Evolutionary conservation across 2,329 filamentous ascomycete species (phyloP).

Genomic region (Alternaria gansuensis): DNA sequence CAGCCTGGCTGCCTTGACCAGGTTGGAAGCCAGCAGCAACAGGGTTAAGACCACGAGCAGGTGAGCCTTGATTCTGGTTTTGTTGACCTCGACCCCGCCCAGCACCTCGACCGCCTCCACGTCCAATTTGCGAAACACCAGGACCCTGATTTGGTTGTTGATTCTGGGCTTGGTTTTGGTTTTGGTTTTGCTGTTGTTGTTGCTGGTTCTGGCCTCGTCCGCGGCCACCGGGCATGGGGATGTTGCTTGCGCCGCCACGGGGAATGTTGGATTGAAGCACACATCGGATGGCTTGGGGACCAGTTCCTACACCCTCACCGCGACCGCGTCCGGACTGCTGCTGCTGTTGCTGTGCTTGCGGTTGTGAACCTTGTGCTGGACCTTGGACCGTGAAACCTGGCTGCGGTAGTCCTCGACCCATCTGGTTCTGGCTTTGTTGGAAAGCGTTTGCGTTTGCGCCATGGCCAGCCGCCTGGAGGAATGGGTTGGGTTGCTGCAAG

Average conservation of each 20-base stretch:
- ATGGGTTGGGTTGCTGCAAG: slow-evolving; percentile 22
- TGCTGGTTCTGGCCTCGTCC: slow-evolving; percentile 29
- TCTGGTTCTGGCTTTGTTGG: slow-evolving; percentile 23
- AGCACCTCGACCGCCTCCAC: slow-evolving; percentile 42
- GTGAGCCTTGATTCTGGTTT: slow-evolving; percentile 28
- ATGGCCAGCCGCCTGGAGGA: slow-evolving; percentile 25
- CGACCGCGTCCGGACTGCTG: slow-evolving; percentile 26
- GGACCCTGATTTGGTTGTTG: slow-evolving; percentile 25
- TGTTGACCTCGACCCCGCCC: slow-evolving; percentile 28
- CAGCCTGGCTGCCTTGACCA: slow-evolving; percentile 29
- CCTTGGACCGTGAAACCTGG: slow-evolving; percentile 35
- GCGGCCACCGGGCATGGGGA: slow-evolving; percentile 45
- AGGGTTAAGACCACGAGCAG: slow-evolving; percentile 46
- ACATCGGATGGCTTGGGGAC: slow-evolving; percentile 41
- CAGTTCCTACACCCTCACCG: slow-evolving; percentile 22
- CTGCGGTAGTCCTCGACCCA: slow-evolving; percentile 34
- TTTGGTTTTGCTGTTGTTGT: slow-evolving; percentile 14
- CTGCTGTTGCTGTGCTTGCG: slow-evolving; percentile 34
- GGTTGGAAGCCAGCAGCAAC: slow-evolving; percentile 50
- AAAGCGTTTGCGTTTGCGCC: slow-evolving; percentile 25
- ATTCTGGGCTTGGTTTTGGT: slow-evolving; percentile 24
- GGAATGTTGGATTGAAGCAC: slow-evolving; percentile 45
- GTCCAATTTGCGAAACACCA: slow-evolving; percentile 36
- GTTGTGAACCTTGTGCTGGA: slow-evolving; percentile 28
- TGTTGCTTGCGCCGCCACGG: slow-evolving; percentile 41